These are phyloP conservation scores for Myrmaecium sp. DNA, from an alignment of 2,329 filamentous ascomycete species.

Conservation along the genomic window DNA sequence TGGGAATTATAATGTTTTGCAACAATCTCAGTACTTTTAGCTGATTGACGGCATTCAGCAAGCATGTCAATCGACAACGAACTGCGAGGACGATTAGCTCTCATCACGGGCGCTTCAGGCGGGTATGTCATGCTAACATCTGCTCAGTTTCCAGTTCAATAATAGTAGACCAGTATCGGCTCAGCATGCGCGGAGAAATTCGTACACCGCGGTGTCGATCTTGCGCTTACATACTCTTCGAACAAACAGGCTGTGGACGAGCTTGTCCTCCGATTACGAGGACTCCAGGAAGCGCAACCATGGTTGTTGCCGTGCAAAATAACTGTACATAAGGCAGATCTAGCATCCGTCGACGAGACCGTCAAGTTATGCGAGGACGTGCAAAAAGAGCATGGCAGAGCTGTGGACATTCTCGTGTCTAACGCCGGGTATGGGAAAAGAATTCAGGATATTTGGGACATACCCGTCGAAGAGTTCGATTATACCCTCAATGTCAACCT, in stretches of 20 bases:
- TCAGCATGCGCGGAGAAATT: slow-evolving; percentile 40
- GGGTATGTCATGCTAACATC: slow-evolving; percentile 27
- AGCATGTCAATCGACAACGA: slow-evolving; percentile 15
- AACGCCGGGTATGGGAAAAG: slow-evolving; percentile 52
- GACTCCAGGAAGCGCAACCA: slow-evolving; percentile 18
- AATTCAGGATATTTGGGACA: slow-evolving; percentile 36
- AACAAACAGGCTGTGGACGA: slow-evolving; percentile 30
- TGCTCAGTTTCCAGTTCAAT: not conserved
- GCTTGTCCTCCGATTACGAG: slow-evolving; percentile 28
- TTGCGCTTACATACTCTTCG: slow-evolving; percentile 43
- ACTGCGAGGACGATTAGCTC: slow-evolving; percentile 35
- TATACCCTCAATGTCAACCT: slow-evolving; percentile 45
- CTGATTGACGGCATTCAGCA: too few species aligned
- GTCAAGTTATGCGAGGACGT: slow-evolving; percentile 38
- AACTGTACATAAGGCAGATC: slow-evolving; percentile 41
- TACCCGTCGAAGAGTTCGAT: slow-evolving; percentile 47
- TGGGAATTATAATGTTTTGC: too few species aligned
- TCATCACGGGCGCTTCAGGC: slow-evolving; percentile 45
- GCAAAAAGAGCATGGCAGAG: slow-evolving; percentile 32
- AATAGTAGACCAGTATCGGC: slow-evolving; percentile 33
- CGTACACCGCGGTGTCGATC: slow-evolving; percentile 32
- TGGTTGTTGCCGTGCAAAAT: slow-evolving; percentile 23
- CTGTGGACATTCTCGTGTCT: slow-evolving; percentile 45
- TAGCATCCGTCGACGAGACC: slow-evolving; percentile 36
- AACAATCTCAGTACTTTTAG: not conserved